Conservation (phyloP, 108 stramenopile species). For the Nannochloropsis gaditana region DNA sequence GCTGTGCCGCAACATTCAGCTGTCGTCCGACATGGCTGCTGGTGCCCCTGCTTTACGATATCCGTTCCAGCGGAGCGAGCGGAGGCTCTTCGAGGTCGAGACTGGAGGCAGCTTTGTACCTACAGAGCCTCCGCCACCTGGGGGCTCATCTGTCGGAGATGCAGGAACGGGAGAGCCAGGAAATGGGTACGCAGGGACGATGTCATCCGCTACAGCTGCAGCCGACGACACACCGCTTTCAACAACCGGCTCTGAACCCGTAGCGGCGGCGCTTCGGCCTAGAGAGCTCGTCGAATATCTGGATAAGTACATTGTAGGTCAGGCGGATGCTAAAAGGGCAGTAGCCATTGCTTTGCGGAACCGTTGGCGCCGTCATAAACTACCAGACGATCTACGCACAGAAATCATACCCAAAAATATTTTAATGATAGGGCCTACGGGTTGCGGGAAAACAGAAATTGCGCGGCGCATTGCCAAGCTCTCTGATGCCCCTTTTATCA, state of each 20-base stretch:
- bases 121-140: not conserved
- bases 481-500: constrained; percentile 96
- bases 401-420: constrained; percentile 98
- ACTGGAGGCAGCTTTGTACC: not conserved
- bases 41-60: no score
- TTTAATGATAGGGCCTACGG: constrained; percentile 98
- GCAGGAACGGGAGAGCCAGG: not conserved
- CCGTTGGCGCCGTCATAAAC: constrained; percentile 89
- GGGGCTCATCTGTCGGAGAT: not conserved
- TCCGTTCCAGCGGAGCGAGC: not conserved
- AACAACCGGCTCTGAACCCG: constrained; percentile 20
- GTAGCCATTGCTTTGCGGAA: constrained; percentile 98
- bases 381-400: constrained; percentile 72
- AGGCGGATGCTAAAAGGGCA: constrained; percentile 88
- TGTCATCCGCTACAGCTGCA: not conserved
- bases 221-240: not conserved
- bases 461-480: constrained; percentile 92
- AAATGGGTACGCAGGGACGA: constrained; percentile 11
- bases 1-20: no score
- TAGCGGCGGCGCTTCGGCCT: constrained; percentile 44
- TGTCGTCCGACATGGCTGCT: no score
- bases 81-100: not conserved
- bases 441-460: constrained; percentile 98
- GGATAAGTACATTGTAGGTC: constrained; percentile 73
- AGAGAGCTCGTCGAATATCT: constrained; percentile 43